Evolutionary conservation across 73 alveolate species (phyloP).

Genomic region (Tetrahymena elliotti): DNA sequence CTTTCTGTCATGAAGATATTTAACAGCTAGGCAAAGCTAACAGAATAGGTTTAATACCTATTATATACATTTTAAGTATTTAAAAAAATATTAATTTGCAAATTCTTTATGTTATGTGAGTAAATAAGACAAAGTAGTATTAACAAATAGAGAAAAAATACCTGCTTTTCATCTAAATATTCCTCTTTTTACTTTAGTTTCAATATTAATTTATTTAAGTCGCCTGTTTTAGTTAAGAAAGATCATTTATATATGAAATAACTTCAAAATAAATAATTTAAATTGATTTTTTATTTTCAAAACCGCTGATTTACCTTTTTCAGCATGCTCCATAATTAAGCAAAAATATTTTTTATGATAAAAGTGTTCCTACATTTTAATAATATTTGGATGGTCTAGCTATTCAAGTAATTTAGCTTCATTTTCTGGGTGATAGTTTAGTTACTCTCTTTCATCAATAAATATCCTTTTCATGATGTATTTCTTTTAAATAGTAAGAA

Average conservation of each 20-base stretch:
- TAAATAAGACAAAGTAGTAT: background rate
- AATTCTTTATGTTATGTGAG: background rate
- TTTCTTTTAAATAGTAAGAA: background rate
- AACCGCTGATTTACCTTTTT: background rate
- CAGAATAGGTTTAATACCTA: constrained; percentile 49
- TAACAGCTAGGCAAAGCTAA: constrained; percentile 63
- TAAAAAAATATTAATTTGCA: background rate
- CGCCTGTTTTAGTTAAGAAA: constrained; percentile 33
- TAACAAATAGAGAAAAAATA: background rate
- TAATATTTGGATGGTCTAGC: background rate
- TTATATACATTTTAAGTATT: background rate
- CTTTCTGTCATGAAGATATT: constrained; percentile 69
- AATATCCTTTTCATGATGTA: background rate
- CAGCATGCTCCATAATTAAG: background rate
- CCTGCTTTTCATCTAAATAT: constrained; percentile 44
- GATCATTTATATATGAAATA: background rate
- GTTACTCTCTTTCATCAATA: background rate
- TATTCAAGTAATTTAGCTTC: background rate
- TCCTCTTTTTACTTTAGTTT: constrained; percentile 30
- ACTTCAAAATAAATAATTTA: too few relatives aligned
- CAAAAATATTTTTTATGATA: background rate
- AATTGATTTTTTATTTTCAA: too few relatives aligned
- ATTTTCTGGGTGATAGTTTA: background rate
- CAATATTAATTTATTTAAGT: constrained; percentile 48
- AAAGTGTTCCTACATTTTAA: background rate